These are phyloP conservation scores for Ganoderma resinaceum DNA, from an alignment of 1,284 basidiomycete species.

Conservation along the genomic window DNA sequence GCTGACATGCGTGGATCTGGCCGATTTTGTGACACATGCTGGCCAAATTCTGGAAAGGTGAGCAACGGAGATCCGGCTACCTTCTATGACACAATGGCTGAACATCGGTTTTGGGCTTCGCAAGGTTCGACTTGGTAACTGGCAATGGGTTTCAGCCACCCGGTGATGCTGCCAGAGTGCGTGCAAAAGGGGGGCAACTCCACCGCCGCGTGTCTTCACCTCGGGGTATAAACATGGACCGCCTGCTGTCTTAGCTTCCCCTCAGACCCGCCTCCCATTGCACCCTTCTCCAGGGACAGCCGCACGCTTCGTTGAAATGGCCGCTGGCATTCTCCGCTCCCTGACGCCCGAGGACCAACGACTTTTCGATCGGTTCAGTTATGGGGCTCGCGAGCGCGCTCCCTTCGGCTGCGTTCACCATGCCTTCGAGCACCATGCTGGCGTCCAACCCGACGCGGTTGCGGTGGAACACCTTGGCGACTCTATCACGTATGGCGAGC, in stretches of 20 bases:
- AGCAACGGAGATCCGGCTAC: background rate
- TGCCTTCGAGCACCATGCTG: conserved; percentile 59
- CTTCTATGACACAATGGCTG: conserved; percentile 21
- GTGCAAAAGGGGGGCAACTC: conserved; percentile 15
- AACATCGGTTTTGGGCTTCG: conserved; percentile 24
- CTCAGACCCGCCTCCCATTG: conserved; percentile 13
- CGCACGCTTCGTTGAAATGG: conserved; percentile 19
- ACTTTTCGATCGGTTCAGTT: conserved; percentile 54
- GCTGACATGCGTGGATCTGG: conserved; percentile 19
- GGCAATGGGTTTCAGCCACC: conserved; percentile 4
- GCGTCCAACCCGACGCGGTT: conserved; percentile 47
- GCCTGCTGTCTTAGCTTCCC: background rate
- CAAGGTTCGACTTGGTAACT: conserved; percentile 11
- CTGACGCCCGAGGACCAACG: conserved; percentile 49
- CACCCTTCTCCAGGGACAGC: conserved; percentile 11
- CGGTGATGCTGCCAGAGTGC: conserved; percentile 6
- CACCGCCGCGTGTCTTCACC: conserved; percentile 19
- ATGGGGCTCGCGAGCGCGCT: conserved; percentile 44
- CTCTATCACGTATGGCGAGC: conserved; percentile 56
- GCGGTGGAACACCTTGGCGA: conserved; percentile 59
- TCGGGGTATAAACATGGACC: conserved; percentile 21
- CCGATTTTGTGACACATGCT: conserved; percentile 22
- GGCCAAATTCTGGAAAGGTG: background rate
- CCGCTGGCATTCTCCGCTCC: conserved; percentile 22
- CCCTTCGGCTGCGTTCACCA: conserved; percentile 61